Conservation (phyloP, 23 red algal species). For the Gracilaria vermiculophylla region DNA sequence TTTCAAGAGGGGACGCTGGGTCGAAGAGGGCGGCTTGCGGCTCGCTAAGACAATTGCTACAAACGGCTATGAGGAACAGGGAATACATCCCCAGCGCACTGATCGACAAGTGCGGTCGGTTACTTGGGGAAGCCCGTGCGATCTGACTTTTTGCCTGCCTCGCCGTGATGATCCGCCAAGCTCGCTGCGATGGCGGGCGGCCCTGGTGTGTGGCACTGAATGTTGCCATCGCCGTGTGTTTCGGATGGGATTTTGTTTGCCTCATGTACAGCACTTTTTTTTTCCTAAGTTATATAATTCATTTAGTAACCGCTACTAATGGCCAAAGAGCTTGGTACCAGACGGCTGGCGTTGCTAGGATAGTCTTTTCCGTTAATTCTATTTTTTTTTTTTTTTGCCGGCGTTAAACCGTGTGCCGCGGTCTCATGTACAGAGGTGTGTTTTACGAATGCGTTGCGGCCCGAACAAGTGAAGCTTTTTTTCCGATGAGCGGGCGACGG, state of each 20-base stretch:
- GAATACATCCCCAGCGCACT: constrained; percentile 7
- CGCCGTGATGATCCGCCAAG: too few species aligned
- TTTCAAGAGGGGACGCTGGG: constrained; percentile 39
- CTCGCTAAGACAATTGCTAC: not conserved
- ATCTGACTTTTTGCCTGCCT: not conserved
- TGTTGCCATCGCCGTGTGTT: not conserved
- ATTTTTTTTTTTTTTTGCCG: not conserved
- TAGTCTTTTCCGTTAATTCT: too few species aligned
- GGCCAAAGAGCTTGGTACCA: not conserved
- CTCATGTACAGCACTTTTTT: constrained; percentile 4
- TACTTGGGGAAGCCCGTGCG: not conserved
- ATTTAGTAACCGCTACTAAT: not conserved
- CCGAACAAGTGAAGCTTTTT: too few species aligned
- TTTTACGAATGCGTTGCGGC: not conserved
- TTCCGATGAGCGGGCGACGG: too few species aligned
- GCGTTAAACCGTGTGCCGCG: not conserved
- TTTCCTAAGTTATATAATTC: too few species aligned
- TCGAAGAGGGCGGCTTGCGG: not conserved
- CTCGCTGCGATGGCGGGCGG: too few species aligned
- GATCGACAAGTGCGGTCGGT: constrained; percentile 17
- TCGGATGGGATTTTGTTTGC: not conserved
- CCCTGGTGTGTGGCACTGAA: too few species aligned
- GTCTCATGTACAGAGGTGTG: not conserved
- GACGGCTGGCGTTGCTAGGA: not conserved
- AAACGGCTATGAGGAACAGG: not conserved